Percentiles rank a stretch among this genome's conserved stretches.
These are phyloP conservation scores for Sordaria brevicollis DNA, from an alignment of 495 filamentous ascomycete genomes.

Conservation along the genomic window DNA sequence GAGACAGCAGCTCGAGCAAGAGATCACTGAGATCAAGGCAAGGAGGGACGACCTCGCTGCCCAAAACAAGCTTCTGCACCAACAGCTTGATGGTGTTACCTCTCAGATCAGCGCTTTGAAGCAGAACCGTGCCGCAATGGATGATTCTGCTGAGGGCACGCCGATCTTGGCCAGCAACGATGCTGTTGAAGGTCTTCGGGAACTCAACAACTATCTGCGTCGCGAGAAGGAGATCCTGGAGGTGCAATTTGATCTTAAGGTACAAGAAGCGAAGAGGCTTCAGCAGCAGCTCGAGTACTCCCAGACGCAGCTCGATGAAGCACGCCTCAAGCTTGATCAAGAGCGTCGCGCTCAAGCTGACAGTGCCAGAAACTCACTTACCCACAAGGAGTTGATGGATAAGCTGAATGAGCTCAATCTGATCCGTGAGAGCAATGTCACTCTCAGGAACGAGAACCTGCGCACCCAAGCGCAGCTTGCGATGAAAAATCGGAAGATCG, in stretches of 20 bases:
- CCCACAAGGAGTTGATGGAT: slow-evolving; percentile 80
- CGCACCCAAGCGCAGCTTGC: slow-evolving; percentile 63
- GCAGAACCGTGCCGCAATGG: slow-evolving; percentile 50
- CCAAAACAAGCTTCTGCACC: slow-evolving; percentile 81
- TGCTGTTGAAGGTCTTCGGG: slow-evolving; percentile 64
- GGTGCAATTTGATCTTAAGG: slow-evolving; percentile 80
- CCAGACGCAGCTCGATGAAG: slow-evolving; percentile 76
- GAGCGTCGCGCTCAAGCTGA: slow-evolving; percentile 72
- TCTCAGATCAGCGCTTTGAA: slow-evolving; percentile 68
- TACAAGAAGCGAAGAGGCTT: slow-evolving; percentile 74
- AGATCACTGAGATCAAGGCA: slow-evolving; percentile 65
- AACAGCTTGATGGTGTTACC: slow-evolving; percentile 75
- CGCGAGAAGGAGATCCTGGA: slow-evolving; percentile 96
- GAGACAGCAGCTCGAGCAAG: slow-evolving; percentile 68
- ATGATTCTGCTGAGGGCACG: slow-evolving; percentile 33
- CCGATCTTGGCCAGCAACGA: slow-evolving; percentile 30
- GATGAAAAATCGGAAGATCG: slow-evolving; percentile 62
- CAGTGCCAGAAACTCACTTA: slow-evolving; percentile 54
- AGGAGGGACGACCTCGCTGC: slow-evolving; percentile 69
- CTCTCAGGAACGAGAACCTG: slow-evolving; percentile 73
- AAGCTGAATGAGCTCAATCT: slow-evolving; percentile 91
- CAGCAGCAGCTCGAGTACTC: slow-evolving; percentile 84
- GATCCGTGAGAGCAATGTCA: slow-evolving; percentile 85
- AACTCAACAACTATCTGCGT: slow-evolving; percentile 83
- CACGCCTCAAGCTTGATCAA: slow-evolving; percentile 74